Percentiles rank a stretch among this genome's conserved stretches.
Conservation (phyloP, 305 asterid species). For the Striga hermonthica region DNA sequence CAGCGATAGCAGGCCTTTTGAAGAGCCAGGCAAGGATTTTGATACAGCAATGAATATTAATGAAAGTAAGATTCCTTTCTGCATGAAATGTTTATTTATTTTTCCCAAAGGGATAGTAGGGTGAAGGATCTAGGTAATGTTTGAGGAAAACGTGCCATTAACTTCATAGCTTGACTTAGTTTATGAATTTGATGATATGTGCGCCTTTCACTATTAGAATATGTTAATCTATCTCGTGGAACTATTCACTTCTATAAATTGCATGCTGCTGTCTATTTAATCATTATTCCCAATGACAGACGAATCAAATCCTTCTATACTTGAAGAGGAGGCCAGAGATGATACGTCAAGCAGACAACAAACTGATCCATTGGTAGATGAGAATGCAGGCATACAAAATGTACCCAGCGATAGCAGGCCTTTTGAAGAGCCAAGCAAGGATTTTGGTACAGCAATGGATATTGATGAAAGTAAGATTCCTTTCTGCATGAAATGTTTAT, state of each 20-base stretch:
- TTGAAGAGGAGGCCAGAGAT: constrained; percentile 36
- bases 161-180: constrained; percentile 9
- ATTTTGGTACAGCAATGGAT: constrained; percentile 31
- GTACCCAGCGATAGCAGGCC: constrained; percentile 32
- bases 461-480: constrained; percentile 35
- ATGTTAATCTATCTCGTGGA: constrained; percentile 13
- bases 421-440: constrained; percentile 37
- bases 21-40: constrained; percentile 34
- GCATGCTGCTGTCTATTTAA: constrained; percentile 12
- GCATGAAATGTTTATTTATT: neutral
- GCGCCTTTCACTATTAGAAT: constrained; percentile 15
- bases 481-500: constrained; percentile 11
- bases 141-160: constrained; percentile 14
- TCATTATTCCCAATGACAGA: constrained; percentile 34
- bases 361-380: constrained; percentile 31
- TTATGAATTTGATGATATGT: constrained; percentile 10
- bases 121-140: constrained; percentile 15
- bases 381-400: constrained; percentile 36
- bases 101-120: neutral
- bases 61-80: constrained; percentile 35
- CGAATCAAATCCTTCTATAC: constrained; percentile 33
- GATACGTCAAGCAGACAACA: constrained; percentile 35
- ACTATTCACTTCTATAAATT: constrained; percentile 11
- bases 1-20: constrained; percentile 34
- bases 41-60: constrained; percentile 32